Percentiles rank a stretch among this genome's conserved stretches.
Conservation (phyloP, 768 basidiomycete genomes). For the Chlorophyllum brunneum region DNA sequence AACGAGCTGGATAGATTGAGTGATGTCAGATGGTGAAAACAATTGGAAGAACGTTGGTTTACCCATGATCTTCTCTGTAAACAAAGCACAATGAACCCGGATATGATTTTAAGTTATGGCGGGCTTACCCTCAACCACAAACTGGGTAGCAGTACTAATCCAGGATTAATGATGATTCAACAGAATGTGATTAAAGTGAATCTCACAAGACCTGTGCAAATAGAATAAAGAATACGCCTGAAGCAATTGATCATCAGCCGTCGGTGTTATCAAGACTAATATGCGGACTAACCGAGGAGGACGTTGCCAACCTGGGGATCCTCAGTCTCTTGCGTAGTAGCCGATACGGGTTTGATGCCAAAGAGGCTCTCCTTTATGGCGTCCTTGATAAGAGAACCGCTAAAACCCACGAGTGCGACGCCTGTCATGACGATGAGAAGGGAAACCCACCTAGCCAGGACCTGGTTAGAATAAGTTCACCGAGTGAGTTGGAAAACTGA, state of each 20-base stretch:
- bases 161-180: slow-evolving; percentile 9
- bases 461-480: neutral
- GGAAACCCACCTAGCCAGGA: slow-evolving; percentile 71
- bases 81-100: slow-evolving; percentile 7
- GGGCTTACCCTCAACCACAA: slow-evolving; percentile 74
- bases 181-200: slow-evolving; percentile 15
- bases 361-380: slow-evolving; percentile 45
- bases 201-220: slow-evolving; percentile 94
- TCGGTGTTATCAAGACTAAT: slow-evolving; percentile 18
- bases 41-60: slow-evolving; percentile 12
- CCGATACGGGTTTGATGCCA: slow-evolving; percentile 28
- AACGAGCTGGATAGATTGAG: slow-evolving; percentile 39
- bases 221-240: slow-evolving; percentile 86
- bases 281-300: slow-evolving; percentile 56
- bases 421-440: slow-evolving; percentile 86
- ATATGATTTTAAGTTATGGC: neutral
- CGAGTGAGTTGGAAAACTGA: slow-evolving; percentile 27
- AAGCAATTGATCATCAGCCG: slow-evolving; percentile 11
- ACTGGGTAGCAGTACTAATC: slow-evolving; percentile 81
- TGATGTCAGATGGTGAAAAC: slow-evolving; percentile 6
- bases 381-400: slow-evolving; percentile 85
- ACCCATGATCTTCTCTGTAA: slow-evolving; percentile 84
- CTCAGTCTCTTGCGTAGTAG: slow-evolving; percentile 43
- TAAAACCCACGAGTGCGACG: slow-evolving; percentile 80
- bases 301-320: slow-evolving; percentile 65